Base-by-base conservation (phyloP, 169 alveolate species). In the Neospora caninum region DNA sequence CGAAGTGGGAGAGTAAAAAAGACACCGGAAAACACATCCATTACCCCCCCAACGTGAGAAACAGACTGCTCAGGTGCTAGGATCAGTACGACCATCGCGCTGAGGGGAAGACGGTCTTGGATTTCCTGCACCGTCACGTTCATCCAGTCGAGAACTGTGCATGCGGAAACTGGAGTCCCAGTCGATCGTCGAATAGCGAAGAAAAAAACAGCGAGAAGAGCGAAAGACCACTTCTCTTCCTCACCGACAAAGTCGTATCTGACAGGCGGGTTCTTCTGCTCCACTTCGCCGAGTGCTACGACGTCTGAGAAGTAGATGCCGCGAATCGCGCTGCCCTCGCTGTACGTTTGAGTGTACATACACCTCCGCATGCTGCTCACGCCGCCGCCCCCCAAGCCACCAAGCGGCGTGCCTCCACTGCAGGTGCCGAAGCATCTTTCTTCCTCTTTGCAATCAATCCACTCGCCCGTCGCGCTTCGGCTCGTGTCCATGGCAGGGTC, bases 281-380 rank as follows among this genome's bases (percentile, higher is more conserved):
- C 88, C 39, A 93, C 80, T 31, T 96, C 96, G 45, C 98, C 98
- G 54, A 97, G 94, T 41, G 93, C 88, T 0, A 96, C 78, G 69
- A 88, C 39, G 91, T 97, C 98, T 39, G 93, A 82, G 58, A 94
- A 95, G 86, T 97, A 88, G 89, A 95, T 91, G n/a, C 99, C 99
- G 25, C 88, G 58, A 53, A 97, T 96, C 54, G 95, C 43, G 70
- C 97, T 95, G 25, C 99, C 99, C 88, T 98, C 99, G 42, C 97
- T 96, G 94, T 98, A 98, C 27, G 96, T 82, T 53, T 95, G 94
- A 31, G 82, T 91, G 94, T 97, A 98, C 13, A 86, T 53, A 88
- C 99, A 98, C 73, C 54, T 53, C 64, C 92, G 67, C 43, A 83
- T 64, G 41, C 95, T 86, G 70, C 96, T 36, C 86, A 95, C 45